phyloP scores from a whole-genome alignment of 768 basidiomycete genomes.

The Neoboletus brunneissimus region DNA sequence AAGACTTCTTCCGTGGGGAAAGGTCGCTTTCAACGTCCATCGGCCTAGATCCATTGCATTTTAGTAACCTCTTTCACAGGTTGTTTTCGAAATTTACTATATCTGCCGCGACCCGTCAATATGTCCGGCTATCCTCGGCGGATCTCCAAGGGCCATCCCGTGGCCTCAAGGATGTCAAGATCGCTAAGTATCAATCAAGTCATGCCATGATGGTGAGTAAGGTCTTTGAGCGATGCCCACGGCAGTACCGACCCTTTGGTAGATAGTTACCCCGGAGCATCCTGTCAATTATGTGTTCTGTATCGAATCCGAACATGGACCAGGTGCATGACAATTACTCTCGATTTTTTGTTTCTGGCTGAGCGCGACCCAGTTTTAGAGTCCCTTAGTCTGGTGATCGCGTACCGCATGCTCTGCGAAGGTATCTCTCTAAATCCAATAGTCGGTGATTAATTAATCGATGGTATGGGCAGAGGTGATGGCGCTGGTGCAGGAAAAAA shows the following conservation, averaged over 20 bases:
- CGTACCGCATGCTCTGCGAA: constrained; percentile 79
- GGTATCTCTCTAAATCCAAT: constrained; percentile 42
- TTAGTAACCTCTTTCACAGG: constrained; percentile 39
- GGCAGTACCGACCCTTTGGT: constrained; percentile 1
- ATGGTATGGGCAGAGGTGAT: constrained; percentile 56
- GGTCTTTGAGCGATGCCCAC: background rate
- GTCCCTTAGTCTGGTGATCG: constrained; percentile 59
- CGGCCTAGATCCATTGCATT: background rate
- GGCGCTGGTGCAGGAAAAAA: constrained; percentile 51
- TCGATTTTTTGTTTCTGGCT: constrained; percentile 6
- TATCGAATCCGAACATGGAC: constrained; percentile 60
- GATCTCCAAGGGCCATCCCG: constrained; percentile 46
- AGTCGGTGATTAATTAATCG: constrained; percentile 4
- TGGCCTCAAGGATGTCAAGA: constrained; percentile 48
- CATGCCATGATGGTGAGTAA: constrained; percentile 49
- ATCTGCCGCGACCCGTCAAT: constrained; percentile 74
- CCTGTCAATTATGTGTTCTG: constrained; percentile 80
- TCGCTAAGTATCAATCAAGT: constrained; percentile 46
- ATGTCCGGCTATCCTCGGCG: constrained; percentile 70
- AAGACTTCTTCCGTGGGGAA: constrained; percentile 90
- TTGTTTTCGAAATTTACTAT: constrained; percentile 90
- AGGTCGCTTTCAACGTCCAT: constrained; percentile 44
- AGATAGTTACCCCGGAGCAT: constrained; percentile 77
- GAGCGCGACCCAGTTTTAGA: constrained; percentile 50
- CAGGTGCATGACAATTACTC: constrained; percentile 40